phyloP scores from a whole-genome alignment of 2,329 filamentous ascomycete genomes.

The Scedosporium minutisporum region DNA sequence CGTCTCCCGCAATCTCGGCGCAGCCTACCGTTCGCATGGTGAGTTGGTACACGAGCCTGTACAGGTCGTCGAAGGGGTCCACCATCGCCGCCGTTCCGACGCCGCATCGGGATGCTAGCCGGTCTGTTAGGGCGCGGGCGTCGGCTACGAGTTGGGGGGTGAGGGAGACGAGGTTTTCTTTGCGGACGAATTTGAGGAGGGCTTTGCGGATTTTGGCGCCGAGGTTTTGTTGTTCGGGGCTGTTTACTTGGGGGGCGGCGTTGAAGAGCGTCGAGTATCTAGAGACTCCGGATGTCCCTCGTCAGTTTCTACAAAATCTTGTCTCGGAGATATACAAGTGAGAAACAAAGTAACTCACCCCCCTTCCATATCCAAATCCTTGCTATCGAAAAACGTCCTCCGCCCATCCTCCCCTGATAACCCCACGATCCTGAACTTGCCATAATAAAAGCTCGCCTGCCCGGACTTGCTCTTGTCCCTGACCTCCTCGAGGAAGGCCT shows the following conservation, averaged over 20 bases:
- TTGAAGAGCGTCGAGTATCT: constrained; percentile 23
- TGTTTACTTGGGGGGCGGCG: constrained; percentile 15
- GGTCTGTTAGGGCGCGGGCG: constrained; percentile 25
- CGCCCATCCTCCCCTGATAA: constrained; percentile 32
- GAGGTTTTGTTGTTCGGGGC: constrained; percentile 13
- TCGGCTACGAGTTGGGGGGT: constrained; percentile 31
- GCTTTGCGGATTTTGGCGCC: constrained; percentile 16
- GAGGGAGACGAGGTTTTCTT: constrained; percentile 25
- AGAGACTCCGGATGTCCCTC: background rate
- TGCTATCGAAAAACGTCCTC: constrained; percentile 33
- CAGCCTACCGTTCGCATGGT: constrained; percentile 46
- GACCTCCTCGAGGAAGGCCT: constrained; percentile 31
- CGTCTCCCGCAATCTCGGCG: constrained; percentile 41
- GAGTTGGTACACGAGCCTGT: constrained; percentile 43
- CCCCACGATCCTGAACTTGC: constrained; percentile 32
- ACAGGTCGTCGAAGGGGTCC: constrained; percentile 45
- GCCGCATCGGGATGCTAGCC: constrained; percentile 20
- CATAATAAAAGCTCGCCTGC: constrained; percentile 39
- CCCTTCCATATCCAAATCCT: constrained; percentile 30
- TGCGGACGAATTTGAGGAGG: constrained; percentile 25
- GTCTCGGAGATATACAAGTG: background rate
- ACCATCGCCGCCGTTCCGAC: constrained; percentile 22
- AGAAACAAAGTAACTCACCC: constrained; percentile 20
- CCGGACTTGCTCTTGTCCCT: constrained; percentile 22
- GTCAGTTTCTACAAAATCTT: background rate